A percentile compares a stretch with the other conserved stretches of the same genome.
phyloP scores from a whole-genome alignment of 2,329 filamentous ascomycete species.

The Alternaria panax region DNA sequence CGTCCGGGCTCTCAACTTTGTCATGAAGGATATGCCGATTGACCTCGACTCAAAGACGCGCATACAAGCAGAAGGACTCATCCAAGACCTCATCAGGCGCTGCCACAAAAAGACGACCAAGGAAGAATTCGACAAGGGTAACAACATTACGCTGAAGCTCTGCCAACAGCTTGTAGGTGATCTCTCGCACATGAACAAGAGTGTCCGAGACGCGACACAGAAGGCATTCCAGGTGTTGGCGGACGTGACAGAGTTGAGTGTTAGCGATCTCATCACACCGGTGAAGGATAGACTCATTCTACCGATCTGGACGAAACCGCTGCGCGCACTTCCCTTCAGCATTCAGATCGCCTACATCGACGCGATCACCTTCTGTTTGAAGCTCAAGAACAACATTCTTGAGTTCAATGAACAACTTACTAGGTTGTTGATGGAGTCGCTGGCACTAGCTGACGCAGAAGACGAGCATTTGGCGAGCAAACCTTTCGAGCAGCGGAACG shows the following conservation, averaged over 20 bases:
- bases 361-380: slow-evolving; percentile 93
- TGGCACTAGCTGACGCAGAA: slow-evolving; percentile 91
- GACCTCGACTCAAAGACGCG: slow-evolving; percentile 92
- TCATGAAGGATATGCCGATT: slow-evolving; percentile 97
- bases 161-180: slow-evolving; percentile 88
- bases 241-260: slow-evolving; percentile 75
- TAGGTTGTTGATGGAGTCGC: slow-evolving; percentile 87
- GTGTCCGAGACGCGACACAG: slow-evolving; percentile 88
- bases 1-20: slow-evolving; percentile 89
- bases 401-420: slow-evolving; percentile 92
- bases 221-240: slow-evolving; percentile 82
- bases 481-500: slow-evolving; percentile 91
- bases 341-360: slow-evolving; percentile 99
- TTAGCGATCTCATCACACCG: slow-evolving; percentile 87
- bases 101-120: slow-evolving; percentile 83
- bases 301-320: slow-evolving; percentile 93
- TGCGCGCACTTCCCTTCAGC: slow-evolving; percentile 89
- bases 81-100: slow-evolving; percentile 78
- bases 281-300: slow-evolving; percentile 89
- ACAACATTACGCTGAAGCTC: slow-evolving; percentile 74
- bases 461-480: slow-evolving; percentile 88
- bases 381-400: slow-evolving; percentile 86
- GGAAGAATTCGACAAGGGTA: slow-evolving; percentile 74
- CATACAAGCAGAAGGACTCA: slow-evolving; percentile 79
- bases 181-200: slow-evolving; percentile 92